Evolutionary conservation across 2,329 filamentous ascomycete genomes (phyloP).

Genomic region (Xylariaceae sp.): DNA sequence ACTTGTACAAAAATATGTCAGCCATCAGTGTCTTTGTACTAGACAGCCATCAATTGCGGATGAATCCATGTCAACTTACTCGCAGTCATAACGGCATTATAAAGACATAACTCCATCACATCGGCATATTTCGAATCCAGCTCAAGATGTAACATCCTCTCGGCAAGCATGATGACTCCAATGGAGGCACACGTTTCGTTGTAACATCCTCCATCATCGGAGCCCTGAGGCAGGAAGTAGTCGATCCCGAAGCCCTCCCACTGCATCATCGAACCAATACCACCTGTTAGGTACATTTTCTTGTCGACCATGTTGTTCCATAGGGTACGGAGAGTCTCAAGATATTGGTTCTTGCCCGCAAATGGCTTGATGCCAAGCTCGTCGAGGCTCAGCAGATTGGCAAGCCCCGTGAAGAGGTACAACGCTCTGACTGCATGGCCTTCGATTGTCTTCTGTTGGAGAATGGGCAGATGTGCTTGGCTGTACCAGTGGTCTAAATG

Average conservation of each 20-base stretch:
- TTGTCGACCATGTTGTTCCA: slow-evolving; percentile 66
- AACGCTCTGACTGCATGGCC: slow-evolving; percentile 66
- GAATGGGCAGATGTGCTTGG: slow-evolving; percentile 61
- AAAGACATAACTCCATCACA: slow-evolving; percentile 65
- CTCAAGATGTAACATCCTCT: slow-evolving; percentile 60
- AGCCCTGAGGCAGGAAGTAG: slow-evolving; percentile 63
- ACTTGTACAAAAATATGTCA: slow-evolving; percentile 43
- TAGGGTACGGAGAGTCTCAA: slow-evolving; percentile 51
- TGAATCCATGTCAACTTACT: slow-evolving; percentile 19
- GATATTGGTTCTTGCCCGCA: slow-evolving; percentile 38
- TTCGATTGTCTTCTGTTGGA: slow-evolving; percentile 59
- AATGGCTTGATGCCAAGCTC: slow-evolving; percentile 34
- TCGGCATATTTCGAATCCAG: slow-evolving; percentile 60
- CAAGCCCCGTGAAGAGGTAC: slow-evolving; percentile 64
- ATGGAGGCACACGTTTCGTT: slow-evolving; percentile 67
- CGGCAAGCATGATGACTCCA: slow-evolving; percentile 65
- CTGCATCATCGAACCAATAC: slow-evolving; percentile 62
- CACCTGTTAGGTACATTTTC: slow-evolving; percentile 69
- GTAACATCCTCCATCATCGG: slow-evolving; percentile 67
- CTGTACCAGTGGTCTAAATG: slow-evolving; percentile 54
- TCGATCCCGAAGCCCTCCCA: slow-evolving; percentile 66
- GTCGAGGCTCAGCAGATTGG: slow-evolving; percentile 57
- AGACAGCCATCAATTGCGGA: neutral
- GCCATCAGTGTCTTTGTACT: neutral
- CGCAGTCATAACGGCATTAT: slow-evolving; percentile 64